Base-by-base conservation (phyloP, 345 rosid genomes). In the Zanthoxylum bungeanum region DNA sequence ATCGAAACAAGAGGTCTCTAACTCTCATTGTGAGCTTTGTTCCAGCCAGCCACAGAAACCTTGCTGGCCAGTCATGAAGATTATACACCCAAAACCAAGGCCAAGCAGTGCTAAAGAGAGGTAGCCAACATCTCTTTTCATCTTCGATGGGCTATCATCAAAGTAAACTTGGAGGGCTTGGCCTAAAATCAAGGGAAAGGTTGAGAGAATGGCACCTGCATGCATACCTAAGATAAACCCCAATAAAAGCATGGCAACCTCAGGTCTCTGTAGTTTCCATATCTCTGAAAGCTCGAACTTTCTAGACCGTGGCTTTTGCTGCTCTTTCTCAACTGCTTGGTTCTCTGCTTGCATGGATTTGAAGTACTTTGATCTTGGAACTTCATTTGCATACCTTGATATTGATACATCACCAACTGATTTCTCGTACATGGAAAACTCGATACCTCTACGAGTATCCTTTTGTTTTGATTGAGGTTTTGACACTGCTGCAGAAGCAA, bases 1-100 rank as follows among this genome's bases (percentile, higher is more conserved):
- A 85, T 16, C 64, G 76, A 73, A 89, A 89, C 57, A 85, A 75
- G 46, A 83, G 85, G 28, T 81, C 73, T 51, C 93, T 55, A 6
- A 85, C 77, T 73, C 89, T 81, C 39, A 62, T 39, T 8, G 91
- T 86, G 49, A 89, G 88, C 78, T 81, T 85, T 50, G 93, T 79
- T 61, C 91, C 93, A 25, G 91, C 93, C 84, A 85, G 42, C 93
- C 89, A 55, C 88, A 85, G n/a, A 86, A 79, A 24, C 93, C 91
- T 84, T 83, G 93, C 58, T 89, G 93, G 57, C 89, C 86, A 47
- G 82, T 85, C 88, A 89, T 83, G 73, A 80, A 7, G 47, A 86
- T 62, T 61, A 86, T 79, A 70, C 73, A 74, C n/a, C 89, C 89
- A 33, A 86, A 28, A 17, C 93, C 93, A 44, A 89, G 88, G 30